Evolutionary conservation across 2,329 filamentous ascomycete species (phyloP).

Genomic region (Escovopsis sp.): DNA sequence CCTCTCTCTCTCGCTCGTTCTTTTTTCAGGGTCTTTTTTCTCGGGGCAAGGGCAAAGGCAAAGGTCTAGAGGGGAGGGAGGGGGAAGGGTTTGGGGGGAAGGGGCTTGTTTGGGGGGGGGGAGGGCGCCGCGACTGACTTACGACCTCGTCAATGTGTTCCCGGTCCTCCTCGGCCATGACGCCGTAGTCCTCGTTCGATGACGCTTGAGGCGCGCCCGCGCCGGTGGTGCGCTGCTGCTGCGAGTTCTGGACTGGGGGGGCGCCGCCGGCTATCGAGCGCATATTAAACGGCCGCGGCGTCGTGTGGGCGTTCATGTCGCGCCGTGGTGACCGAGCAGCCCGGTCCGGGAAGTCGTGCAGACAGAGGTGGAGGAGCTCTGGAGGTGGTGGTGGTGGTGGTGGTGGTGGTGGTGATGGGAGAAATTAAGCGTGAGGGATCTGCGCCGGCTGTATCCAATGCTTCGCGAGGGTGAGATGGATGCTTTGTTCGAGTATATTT

Average conservation of each 20-base stretch:
- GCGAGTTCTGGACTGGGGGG: conserved; percentile 14
- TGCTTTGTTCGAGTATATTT: too few relatives aligned
- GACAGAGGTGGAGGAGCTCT: neutral
- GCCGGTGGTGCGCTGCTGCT: conserved; percentile 12
- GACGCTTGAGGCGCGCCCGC: conserved; percentile 19
- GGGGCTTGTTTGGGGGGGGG: too few relatives aligned
- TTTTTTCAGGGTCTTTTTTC: too few relatives aligned
- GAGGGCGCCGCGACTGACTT: conserved; percentile 22
- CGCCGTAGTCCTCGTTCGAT: conserved; percentile 24
- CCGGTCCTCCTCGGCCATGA: conserved; percentile 70
- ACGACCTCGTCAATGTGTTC: conserved; percentile 92
- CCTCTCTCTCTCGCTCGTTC: too few relatives aligned
- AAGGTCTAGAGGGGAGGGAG: neutral
- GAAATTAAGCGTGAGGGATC: too few relatives aligned
- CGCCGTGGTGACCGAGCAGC: neutral
- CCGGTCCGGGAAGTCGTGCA: conserved; percentile 1
- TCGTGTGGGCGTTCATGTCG: conserved; percentile 23
- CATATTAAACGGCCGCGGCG: conserved; percentile 22
- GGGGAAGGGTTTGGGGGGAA: neutral
- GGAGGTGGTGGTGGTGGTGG: neutral
- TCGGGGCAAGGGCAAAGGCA: neutral
- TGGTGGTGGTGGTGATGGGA: too few relatives aligned
- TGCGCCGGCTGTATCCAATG: too few relatives aligned
- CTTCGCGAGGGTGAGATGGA: too few relatives aligned
- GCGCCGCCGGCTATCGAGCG: conserved; percentile 20